These are phyloP conservation scores for Calycina herbarum DNA, from an alignment of 2,329 filamentous ascomycete species.

Conservation along the genomic window DNA sequence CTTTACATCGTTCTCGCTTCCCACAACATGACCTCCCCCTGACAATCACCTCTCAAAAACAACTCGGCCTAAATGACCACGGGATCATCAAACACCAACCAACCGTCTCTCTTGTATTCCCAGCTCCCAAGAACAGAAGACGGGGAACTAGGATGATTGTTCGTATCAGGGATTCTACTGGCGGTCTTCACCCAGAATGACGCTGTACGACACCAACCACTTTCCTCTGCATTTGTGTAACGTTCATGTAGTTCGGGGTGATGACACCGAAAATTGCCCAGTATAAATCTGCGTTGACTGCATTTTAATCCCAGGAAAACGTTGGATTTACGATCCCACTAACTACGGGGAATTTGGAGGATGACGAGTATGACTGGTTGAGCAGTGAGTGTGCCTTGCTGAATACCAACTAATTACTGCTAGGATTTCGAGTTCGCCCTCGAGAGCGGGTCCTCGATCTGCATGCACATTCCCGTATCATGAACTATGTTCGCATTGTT, in stretches of 20 bases:
- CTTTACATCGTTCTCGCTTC: not conserved
- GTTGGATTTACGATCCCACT: not conserved
- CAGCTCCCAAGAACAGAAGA: not conserved
- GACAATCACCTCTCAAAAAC: not conserved
- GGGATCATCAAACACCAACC: not conserved
- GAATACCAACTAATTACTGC: not conserved
- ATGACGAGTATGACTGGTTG: not conserved
- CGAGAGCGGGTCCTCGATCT: not conserved
- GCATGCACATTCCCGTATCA: not conserved
- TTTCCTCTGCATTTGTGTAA: not conserved
- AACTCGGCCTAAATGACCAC: conserved; percentile 9
- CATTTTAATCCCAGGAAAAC: not conserved
- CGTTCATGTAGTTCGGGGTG: not conserved
- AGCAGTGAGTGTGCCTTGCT: not conserved
- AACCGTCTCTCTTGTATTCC: not conserved
- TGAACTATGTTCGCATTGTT: not conserved
- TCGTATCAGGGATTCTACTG: too few relatives aligned
- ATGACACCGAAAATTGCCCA: not conserved
- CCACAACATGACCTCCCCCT: not conserved
- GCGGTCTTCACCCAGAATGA: not conserved
- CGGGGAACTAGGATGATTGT: not conserved
- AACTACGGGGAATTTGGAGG: not conserved
- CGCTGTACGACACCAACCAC: not conserved
- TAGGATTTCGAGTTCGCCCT: not conserved
- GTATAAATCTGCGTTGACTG: not conserved